Conservation (phyloP, 2,329 filamentous ascomycete genomes). For the Pseudopithomyces chartarum region DNA sequence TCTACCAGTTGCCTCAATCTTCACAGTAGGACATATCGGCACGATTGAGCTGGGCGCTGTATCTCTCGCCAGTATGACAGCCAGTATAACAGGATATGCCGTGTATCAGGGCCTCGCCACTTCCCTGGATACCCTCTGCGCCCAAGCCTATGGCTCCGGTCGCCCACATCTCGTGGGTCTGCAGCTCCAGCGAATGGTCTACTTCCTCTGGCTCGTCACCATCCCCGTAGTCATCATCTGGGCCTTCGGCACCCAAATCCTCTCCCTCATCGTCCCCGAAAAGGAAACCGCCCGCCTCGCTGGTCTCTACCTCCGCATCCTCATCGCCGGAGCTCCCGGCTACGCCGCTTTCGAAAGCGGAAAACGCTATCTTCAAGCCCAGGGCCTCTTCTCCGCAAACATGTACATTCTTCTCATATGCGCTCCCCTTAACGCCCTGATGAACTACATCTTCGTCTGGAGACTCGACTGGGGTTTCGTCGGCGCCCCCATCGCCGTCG, state of each 20-base stretch:
- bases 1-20: conserved; percentile 53
- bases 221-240: conserved; percentile 75
- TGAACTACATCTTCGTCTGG: conserved; percentile 86
- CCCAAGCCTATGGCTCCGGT: conserved; percentile 92
- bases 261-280: conserved; percentile 71
- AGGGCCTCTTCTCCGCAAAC: conserved; percentile 81
- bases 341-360: conserved; percentile 77
- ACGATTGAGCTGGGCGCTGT: conserved; percentile 56
- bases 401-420: conserved; percentile 84
- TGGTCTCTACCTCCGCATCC: conserved; percentile 73
- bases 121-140: conserved; percentile 87
- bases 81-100: conserved; percentile 54
- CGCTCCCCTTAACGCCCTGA: conserved; percentile 76
- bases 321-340: conserved; percentile 73
- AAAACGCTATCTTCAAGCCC: conserved; percentile 88
- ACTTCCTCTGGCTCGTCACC: conserved; percentile 73
- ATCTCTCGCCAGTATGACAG: conserved; percentile 54
- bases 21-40: conserved; percentile 56
- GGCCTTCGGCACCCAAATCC: conserved; percentile 69
- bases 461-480: conserved; percentile 62
- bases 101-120: conserved; percentile 74
- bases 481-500: conserved; percentile 79
- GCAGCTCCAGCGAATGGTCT: conserved; percentile 81
- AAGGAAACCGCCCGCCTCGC: conserved; percentile 72
- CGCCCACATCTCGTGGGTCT: conserved; percentile 86